A percentile compares a stretch with the other conserved stretches of the same genome.
Evolutionary conservation across 129 eudicot genomes (phyloP).

Genomic region (Pseudognaphalium luteoalbum): DNA sequence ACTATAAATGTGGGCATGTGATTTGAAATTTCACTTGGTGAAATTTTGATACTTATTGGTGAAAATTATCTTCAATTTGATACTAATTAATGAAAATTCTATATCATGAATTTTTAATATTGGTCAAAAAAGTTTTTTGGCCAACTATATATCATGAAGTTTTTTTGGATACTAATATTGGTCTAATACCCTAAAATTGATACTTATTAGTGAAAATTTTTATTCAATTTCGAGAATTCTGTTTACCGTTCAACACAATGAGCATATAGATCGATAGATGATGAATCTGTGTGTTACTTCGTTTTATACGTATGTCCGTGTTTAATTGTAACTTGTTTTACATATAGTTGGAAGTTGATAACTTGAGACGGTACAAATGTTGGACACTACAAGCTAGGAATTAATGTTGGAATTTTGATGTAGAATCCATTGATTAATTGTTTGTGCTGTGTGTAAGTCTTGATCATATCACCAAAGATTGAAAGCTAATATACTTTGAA

Average conservation of each 20-base stretch:
- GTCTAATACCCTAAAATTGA: no score
- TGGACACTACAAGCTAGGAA: not conserved
- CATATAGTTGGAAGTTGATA: not conserved
- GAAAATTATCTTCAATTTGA: no score
- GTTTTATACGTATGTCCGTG: not conserved
- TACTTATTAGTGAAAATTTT: no score
- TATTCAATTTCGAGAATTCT: no score
- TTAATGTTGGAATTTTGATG: not conserved
- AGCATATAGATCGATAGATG: not conserved
- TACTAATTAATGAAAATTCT: no score
- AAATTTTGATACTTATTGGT: not conserved
- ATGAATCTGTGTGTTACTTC: not conserved
- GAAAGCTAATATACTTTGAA: not conserved
- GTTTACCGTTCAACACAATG: no score
- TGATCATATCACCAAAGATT: not conserved
- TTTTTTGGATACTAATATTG: no score
- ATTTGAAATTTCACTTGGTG: not conserved
- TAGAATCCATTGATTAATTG: not conserved
- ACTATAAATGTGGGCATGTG: not conserved
- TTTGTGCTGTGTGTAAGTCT: not conserved
- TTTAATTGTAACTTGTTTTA: not conserved
- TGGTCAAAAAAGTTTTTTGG: no score
- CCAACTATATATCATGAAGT: no score
- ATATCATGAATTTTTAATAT: no score
- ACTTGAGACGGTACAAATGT: not conserved